These are phyloP conservation scores for Pichia heedii DNA, from an alignment of 805 yeast species.

Conservation along the genomic window DNA sequence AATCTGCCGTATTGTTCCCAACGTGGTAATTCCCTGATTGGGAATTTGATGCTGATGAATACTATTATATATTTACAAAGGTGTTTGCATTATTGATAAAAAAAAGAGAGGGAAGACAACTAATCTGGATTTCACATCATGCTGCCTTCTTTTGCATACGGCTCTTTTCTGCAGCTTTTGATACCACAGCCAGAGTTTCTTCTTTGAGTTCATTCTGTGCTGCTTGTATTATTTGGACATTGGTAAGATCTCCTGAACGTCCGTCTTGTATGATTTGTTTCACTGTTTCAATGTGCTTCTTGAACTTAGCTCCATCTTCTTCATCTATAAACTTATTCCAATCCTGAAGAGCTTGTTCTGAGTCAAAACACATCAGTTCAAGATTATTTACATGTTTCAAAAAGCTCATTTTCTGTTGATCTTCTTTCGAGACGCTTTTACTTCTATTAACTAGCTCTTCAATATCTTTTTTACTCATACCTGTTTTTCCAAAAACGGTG, in stretches of 20 bases:
- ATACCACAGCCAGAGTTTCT: slow-evolving; percentile 22
- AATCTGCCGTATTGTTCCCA: too few species aligned
- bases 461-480: slow-evolving; percentile 81
- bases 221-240: slow-evolving; percentile 23
- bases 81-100: too few species aligned
- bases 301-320: slow-evolving; percentile 11
- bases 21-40: too few species aligned
- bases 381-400: slow-evolving; percentile 72
- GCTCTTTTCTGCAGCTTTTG: slow-evolving; percentile 21
- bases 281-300: slow-evolving; percentile 18
- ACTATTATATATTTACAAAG: too few species aligned
- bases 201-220: slow-evolving; percentile 29
- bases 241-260: slow-evolving; percentile 22
- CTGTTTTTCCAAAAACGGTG: slow-evolving; percentile 94
- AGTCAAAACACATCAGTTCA: slow-evolving; percentile 28
- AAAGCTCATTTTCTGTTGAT: slow-evolving; percentile 33
- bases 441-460: slow-evolving; percentile 88
- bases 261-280: slow-evolving; percentile 24
- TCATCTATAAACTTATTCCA: slow-evolving; percentile 15
- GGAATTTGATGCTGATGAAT: too few species aligned
- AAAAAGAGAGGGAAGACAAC: too few species aligned
- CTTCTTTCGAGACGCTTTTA: slow-evolving; percentile 80
- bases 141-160: slow-evolving; percentile 1
- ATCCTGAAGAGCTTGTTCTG: slow-evolving; percentile 26
- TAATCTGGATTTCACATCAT: neutral